A percentile compares a stretch with the other conserved stretches of the same genome.
Evolutionary conservation across 1,284 basidiomycete species (phyloP).

Genomic region (Moesziomyces sp.): DNA sequence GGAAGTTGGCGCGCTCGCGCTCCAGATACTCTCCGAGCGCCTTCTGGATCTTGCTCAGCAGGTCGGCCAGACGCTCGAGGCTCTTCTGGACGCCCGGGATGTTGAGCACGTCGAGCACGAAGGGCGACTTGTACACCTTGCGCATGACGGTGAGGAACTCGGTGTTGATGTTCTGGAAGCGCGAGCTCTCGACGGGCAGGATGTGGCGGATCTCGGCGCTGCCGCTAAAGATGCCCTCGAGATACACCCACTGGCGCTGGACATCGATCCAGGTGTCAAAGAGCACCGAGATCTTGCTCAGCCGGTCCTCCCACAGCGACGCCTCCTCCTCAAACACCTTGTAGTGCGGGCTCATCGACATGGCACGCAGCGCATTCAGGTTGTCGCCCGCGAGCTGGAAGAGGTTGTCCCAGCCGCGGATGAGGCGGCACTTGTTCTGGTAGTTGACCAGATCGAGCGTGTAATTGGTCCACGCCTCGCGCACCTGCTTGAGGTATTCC

Average conservation of each 20-base stretch:
- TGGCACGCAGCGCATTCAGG: slow-evolving; percentile 91
- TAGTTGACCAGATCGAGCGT: slow-evolving; percentile 96
- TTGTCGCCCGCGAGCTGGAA: slow-evolving; percentile 72
- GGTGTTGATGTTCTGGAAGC: slow-evolving; percentile 98
- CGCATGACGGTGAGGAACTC: slow-evolving; percentile 99
- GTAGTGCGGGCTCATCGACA: slow-evolving; percentile 72
- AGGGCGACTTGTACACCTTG: slow-evolving; percentile 98
- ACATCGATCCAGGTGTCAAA: slow-evolving; percentile 99
- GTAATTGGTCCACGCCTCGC: slow-evolving; percentile 96
- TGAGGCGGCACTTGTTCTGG: slow-evolving; percentile 96
- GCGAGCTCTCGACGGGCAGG: slow-evolving; percentile 92
- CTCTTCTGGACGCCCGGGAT: slow-evolving; percentile 96
- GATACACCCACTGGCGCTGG: slow-evolving; percentile 99
- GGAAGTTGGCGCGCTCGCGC: slow-evolving; percentile 89
- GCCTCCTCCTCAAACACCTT: slow-evolving; percentile 70
- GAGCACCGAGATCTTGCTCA: slow-evolving; percentile 73
- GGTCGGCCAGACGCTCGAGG: slow-evolving; percentile 92
- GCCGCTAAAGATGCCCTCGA: slow-evolving; percentile 99
- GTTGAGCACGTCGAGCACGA: slow-evolving; percentile 95
- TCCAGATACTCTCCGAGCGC: slow-evolving; percentile 99
- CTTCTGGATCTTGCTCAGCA: slow-evolving; percentile 98
- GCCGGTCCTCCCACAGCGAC: slow-evolving; percentile 68
- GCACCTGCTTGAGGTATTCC: slow-evolving; percentile 74
- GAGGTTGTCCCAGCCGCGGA: slow-evolving; percentile 91
- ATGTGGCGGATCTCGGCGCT: slow-evolving; percentile 87